These are phyloP conservation scores for Neurospora sp. DNA, from an alignment of 495 filamentous ascomycete species.

Conservation along the genomic window DNA sequence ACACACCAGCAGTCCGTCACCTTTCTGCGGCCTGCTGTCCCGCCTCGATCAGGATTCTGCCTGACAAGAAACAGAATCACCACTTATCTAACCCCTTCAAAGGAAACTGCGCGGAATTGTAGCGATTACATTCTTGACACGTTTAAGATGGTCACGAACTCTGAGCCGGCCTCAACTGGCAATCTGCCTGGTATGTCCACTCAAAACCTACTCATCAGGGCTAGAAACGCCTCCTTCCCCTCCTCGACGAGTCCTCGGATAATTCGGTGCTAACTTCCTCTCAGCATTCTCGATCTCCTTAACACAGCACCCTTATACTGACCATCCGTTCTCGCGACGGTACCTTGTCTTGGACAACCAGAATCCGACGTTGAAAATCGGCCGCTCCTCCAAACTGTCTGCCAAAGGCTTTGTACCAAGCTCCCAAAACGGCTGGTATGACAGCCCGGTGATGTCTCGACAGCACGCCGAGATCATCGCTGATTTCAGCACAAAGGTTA, in stretches of 20 bases:
- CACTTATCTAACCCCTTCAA: not conserved
- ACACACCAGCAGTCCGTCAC: not conserved
- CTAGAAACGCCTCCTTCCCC: not conserved
- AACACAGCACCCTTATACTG: not conserved
- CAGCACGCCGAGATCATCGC: slow-evolving; percentile 55
- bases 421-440: slow-evolving; percentile 60
- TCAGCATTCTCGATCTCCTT: not conserved
- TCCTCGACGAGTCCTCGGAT: not conserved
- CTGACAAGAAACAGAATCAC: not conserved
- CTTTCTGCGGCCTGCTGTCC: not conserved
- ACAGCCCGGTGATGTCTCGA: slow-evolving; percentile 74
- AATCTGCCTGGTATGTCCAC: not conserved
- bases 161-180: not conserved
- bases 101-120: not conserved
- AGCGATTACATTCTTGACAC: not conserved
- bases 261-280: not conserved
- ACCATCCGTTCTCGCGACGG: slow-evolving; percentile 10
- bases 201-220: not conserved
- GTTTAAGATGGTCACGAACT: not conserved
- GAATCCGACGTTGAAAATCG: slow-evolving; percentile 21
- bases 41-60: not conserved
- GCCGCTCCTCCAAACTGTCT: slow-evolving; percentile 28
- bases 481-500: slow-evolving; percentile 33
- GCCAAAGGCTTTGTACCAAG: slow-evolving; percentile 27
- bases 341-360: slow-evolving; percentile 17